phyloP scores from a whole-genome alignment of 257 asterid genomes.

The Mentha longifolia region DNA sequence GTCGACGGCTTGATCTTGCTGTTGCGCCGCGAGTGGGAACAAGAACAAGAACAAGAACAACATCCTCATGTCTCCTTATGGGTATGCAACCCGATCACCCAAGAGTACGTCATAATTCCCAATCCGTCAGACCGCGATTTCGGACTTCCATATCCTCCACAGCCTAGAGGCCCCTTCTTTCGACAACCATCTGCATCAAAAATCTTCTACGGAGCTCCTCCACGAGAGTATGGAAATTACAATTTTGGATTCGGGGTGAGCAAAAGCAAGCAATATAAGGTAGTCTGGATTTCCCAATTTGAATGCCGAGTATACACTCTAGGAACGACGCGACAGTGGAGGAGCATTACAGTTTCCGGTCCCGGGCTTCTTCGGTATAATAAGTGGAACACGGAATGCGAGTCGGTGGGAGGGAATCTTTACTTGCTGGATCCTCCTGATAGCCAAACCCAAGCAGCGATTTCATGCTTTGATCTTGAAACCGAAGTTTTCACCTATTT shows the following conservation, averaged over 20 bases:
- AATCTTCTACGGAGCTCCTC: background rate
- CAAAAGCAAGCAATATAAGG: background rate
- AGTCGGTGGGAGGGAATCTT: background rate
- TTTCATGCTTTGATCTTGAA: background rate
- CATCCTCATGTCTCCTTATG: background rate
- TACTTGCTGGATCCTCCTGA: background rate
- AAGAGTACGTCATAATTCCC: background rate
- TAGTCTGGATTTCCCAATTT: background rate
- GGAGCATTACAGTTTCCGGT: background rate
- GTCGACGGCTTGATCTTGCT: constrained; percentile 3
- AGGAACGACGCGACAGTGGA: background rate
- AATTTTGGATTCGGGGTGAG: constrained; percentile 3
- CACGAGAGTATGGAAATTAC: background rate
- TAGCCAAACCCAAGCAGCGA: background rate
- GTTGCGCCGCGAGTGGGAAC: background rate
- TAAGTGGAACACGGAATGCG: constrained; percentile 3
- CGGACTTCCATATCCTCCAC: background rate
- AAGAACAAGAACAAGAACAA: background rate
- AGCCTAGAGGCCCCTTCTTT: background rate
- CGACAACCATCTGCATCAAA: too few relatives aligned
- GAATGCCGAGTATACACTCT: background rate
- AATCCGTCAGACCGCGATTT: background rate
- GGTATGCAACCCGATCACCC: constrained; percentile 4
- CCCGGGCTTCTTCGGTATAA: background rate
- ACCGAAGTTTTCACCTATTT: background rate